A percentile compares a stretch with the other conserved stretches of the same genome.
Conservation (phyloP, 129 eudicot species). For the Heracleum sosnowskyi region DNA sequence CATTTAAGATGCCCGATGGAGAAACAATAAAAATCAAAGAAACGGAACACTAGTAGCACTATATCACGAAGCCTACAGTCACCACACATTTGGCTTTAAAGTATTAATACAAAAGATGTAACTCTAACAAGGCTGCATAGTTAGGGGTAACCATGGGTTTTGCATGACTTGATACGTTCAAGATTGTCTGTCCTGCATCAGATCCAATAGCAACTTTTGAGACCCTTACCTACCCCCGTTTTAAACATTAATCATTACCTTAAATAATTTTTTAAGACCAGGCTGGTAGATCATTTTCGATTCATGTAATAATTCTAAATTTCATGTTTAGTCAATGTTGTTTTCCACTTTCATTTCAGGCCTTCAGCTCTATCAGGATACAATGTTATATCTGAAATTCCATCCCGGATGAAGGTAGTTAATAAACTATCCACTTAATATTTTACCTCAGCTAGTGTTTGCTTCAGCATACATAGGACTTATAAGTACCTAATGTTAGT, state of each 20-base stretch:
- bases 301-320: background rate
- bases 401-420: constrained; percentile 52
- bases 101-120: background rate
- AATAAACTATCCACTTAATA: background rate
- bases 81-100: background rate
- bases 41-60: background rate
- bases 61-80: background rate
- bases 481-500: background rate
- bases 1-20: background rate
- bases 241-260: background rate
- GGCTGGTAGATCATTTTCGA: background rate
- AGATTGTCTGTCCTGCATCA: background rate
- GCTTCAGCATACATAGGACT: constrained; percentile 9
- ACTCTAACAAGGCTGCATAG: background rate
- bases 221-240: background rate
- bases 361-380: constrained; percentile 23
- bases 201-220: background rate
- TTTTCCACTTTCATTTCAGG: constrained; percentile 36
- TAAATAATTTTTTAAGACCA: background rate
- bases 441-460: constrained; percentile 10
- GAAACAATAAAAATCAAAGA: background rate
- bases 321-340: background rate
- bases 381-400: constrained; percentile 24
- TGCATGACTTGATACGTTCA: background rate
- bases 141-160: background rate